Base-by-base conservation (phyloP, 1,284 basidiomycete species). In the Puccinia polysora region DNA sequence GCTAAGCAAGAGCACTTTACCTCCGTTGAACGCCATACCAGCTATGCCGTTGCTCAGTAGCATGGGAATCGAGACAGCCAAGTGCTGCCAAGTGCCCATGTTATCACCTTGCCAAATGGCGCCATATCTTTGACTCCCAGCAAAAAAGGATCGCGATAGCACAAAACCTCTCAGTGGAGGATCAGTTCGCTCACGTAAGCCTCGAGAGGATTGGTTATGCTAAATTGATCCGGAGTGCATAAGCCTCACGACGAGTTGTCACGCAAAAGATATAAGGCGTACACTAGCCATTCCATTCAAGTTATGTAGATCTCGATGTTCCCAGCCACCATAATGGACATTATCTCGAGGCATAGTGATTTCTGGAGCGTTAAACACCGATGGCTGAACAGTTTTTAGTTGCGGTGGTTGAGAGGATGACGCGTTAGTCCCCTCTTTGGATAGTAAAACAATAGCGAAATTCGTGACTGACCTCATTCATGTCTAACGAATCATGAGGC, bases 21-120 rank as follows among this genome's bases (percentile, higher is more conserved):
- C 89, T 75, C 96, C 96, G 63, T 87, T 85, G 80, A 96, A 98
- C 55, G 87, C 86, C 86, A 97, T 91, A 30, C 96, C 96, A n/a
- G 87, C 91, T 60, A 99, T 87, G 69, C 87, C 87, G 80, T 92
- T 90, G 14, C 91, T 85, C 47, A 98, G 84, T 10, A 95, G 88
- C 89, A 98, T 97, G 78, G 95, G 90, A 72, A 96, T 85, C 53
- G 92, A 91, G 36, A 91, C 90, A 1, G 87, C 87, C 85, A 99
- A 91, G 78, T 98, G 96, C 74, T 94, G 91, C 96, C 96, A 98
- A 0, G 90, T 92, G 36, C 95, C 92, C 50, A 97, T 83, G 80
- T 98, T 98, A 81, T 99, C 96, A 15, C 96, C 96, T 1, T 94
- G 98, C 95, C 96, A 99, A 84, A 96, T 91, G 0, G 96, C 94